Evolutionary conservation across 148 eudicot genomes (phyloP), one percentile per base, ranked within the genome.

Genomic region (Cornus kousa): DNA sequence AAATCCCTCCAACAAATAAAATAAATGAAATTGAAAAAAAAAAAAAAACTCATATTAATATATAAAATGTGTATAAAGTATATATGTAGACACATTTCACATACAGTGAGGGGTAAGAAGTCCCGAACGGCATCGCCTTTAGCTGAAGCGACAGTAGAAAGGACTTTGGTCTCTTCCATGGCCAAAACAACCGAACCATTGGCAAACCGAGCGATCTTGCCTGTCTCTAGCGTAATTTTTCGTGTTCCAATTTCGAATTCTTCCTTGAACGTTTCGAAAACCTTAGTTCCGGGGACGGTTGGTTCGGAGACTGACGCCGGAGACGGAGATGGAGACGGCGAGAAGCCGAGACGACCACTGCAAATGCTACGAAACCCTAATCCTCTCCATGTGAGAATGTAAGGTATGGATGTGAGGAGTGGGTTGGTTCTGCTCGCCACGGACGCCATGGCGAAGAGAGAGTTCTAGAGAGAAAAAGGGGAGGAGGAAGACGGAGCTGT

Each of bases 41-140:
- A 43, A 43, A 9, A 43, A 53, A 17, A 10, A 20, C 66, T 62
- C 66, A 20, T 3, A 62, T 62, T 62, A 62, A 62, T 62, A n/a
- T 4, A 62, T 62, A n/a, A 53, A 53, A 43, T 57, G 62, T 13
- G 62, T 57, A 19, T 57, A 7, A 13, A 19, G 4, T 1, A 23
- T 33, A 10, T n/a, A 17, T 59, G 23, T 11, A 9, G 37, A 39
- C n/a, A 7, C 2, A 39, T 35, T 11, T 67, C 23, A 75, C 92
- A 40, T 88, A 96, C 99, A 64, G 99, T 96, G 82, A 96, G 99
- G 73, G 99, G 99, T 31, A 96, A 82, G 77, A 96, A 96, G 73
- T 91, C 98, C 9, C 93, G 91, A 70, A 82, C 24, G 40, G 80
- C 78, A 66, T 92, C 97, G 37, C 87, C 86, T 81, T 87, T 86